Conservation (phyloP, 1,284 basidiomycete species). For the Cryptococcus sp. region DNA sequence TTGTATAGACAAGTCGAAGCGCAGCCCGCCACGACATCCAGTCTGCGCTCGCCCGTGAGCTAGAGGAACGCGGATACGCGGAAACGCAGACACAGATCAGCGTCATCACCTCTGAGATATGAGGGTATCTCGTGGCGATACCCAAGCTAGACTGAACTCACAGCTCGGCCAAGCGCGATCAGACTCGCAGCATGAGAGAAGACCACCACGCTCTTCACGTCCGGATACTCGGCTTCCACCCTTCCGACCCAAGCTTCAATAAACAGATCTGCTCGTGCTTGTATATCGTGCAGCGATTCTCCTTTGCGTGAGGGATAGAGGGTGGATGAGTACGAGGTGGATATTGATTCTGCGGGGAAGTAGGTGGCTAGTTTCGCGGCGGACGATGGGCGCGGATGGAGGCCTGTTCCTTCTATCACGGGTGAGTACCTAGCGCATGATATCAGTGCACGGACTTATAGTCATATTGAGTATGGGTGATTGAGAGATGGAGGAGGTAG, state of each 20-base stretch:
- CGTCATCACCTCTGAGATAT: background rate
- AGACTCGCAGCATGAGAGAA: conserved; percentile 58
- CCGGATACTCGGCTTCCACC: conserved; percentile 42
- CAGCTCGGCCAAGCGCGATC: conserved; percentile 51
- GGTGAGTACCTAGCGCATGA: conserved; percentile 40
- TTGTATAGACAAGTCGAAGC: conserved; percentile 47
- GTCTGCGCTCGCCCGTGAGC: conserved; percentile 40
- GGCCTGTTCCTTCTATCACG: conserved; percentile 35
- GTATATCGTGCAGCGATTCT: conserved; percentile 54
- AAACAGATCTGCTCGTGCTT: conserved; percentile 45
- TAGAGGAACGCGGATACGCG: conserved; percentile 4
- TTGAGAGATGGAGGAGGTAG: too few relatives aligned
- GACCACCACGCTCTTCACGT: conserved; percentile 51
- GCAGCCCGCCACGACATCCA: conserved; percentile 49
- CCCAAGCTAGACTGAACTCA: conserved; percentile 20
- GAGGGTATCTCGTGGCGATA: background rate
- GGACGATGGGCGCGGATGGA: conserved; percentile 47
- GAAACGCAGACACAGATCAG: background rate
- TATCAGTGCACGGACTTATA: too few relatives aligned
- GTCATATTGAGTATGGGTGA: too few relatives aligned
- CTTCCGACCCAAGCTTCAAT: conserved; percentile 41
- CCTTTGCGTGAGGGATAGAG: conserved; percentile 54
- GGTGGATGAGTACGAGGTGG: conserved; percentile 49
- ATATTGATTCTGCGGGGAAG: conserved; percentile 39
- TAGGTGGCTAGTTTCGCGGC: conserved; percentile 30